These are phyloP conservation scores for Entophlyctis luteolus DNA, from an alignment of 192 early-diverging fungal species.

Conservation along the genomic window DNA sequence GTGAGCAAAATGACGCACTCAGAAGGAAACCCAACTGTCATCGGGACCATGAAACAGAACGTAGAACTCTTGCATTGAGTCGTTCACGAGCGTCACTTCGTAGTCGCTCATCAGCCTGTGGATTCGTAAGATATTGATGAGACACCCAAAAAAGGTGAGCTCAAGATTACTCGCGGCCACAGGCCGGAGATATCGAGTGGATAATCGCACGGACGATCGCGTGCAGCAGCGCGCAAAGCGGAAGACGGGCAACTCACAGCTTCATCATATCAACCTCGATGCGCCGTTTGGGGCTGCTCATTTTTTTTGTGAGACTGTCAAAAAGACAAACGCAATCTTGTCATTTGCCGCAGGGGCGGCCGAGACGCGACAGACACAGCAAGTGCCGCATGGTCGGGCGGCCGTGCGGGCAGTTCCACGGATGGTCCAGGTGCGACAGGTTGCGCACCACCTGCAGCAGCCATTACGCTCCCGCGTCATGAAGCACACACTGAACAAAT, in stretches of 20 bases:
- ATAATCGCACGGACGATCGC: background rate
- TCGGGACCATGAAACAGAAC: conserved; percentile 88
- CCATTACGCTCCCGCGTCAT: background rate
- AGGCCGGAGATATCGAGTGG: background rate
- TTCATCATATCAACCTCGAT: conserved; percentile 58
- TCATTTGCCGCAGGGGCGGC: background rate
- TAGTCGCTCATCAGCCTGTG: conserved; percentile 97
- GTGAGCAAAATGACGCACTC: no score
- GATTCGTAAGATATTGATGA: background rate
- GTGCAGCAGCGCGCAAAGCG: no score
- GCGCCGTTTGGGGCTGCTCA: conserved; percentile 21
- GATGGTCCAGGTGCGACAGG: conserved; percentile 84
- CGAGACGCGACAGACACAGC: conserved; percentile 21
- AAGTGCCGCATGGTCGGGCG: conserved; percentile 92
- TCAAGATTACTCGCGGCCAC: background rate
- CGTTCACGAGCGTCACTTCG: conserved; percentile 96
- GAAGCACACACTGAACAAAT: background rate
- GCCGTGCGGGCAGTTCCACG: conserved; percentile 98
- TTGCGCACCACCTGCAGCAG: conserved; percentile 62
- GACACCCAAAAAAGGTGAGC: background rate
- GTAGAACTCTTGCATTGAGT: conserved; percentile 99
- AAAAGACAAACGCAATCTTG: background rate
- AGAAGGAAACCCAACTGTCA: conserved; percentile 65
- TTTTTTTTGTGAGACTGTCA: no score
- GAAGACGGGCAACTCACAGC: conserved; percentile 62